Evolutionary conservation across 2,329 filamentous ascomycete genomes (phyloP), one percentile per base, ranked within the genome.

Genomic region (Cladophialophora yegresii): DNA sequence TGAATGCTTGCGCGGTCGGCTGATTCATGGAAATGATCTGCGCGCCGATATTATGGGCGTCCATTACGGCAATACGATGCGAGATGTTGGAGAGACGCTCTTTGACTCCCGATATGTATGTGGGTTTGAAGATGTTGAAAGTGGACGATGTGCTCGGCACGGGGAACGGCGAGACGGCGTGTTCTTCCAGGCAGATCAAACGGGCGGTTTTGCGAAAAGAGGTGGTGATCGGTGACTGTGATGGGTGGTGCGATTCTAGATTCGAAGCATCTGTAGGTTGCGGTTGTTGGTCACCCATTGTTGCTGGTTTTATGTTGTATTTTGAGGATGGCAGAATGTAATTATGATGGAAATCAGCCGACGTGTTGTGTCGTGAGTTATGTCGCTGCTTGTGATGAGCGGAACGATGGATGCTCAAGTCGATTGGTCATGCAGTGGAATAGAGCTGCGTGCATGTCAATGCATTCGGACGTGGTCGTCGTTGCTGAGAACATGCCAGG

Each of bases 161-260:
- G 28, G 55, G 61, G 33, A 43, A 66, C 8, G 54, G 55, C 22
- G 66, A 63, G 28, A 68, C 58, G 45, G 64, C 64, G 30, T 68
- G 66, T 43, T 68, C 66, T 60, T 68, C 66, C 9, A 68, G 54
- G 47, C 63, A 66, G 51, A 68, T 58, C 16, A 68, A 58, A 13
- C 57, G 57, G 22, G 57, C 57, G 20, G 32, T 32, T 40, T 53
- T 59, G 12, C 57, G 57, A 10, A 43, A 13, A 10, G 43, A 33
- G 12, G 49, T 12, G 33, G 45, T 23, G 20, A 47, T 33, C 2
- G 57, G 20, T 22, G 22, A 59, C 13, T 59, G 51, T 16, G 51
- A 54, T n/a, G 51, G 51, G 23, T 54, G 51, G 28, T 54, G 51
- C 23, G 51, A 54, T 16, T 54, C 51, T 12, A 54, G 28, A 33